Conservation (phyloP, 2,329 filamentous ascomycete species). For the Zasmidium citrigriseum region DNA sequence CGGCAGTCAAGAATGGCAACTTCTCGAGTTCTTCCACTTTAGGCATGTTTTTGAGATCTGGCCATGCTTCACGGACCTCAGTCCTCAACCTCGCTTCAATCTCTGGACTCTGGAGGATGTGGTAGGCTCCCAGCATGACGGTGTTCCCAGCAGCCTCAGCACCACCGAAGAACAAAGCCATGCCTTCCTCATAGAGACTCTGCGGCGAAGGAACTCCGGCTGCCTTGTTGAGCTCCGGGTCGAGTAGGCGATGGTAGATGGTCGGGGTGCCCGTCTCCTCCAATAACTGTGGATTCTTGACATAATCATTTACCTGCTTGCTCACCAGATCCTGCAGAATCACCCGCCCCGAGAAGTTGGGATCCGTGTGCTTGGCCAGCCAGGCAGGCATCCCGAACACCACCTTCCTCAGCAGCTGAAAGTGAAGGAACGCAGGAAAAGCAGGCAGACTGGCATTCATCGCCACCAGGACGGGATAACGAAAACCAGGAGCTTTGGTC, state of each 20-base stretch:
- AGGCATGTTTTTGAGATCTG: slow-evolving; percentile 5
- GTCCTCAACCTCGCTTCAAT: slow-evolving; percentile 38
- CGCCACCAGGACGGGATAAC: slow-evolving; percentile 44
- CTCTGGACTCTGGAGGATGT: slow-evolving; percentile 40
- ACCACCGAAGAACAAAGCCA: slow-evolving; percentile 50
- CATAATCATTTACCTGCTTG: slow-evolving; percentile 36
- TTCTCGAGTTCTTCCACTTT: slow-evolving; percentile 15
- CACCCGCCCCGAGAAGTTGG: slow-evolving; percentile 40
- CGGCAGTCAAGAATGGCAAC: slow-evolving; percentile 52
- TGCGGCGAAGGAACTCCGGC: slow-evolving; percentile 34
- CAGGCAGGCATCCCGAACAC: slow-evolving; percentile 41
- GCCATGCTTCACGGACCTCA: slow-evolving; percentile 36
- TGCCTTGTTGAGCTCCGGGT: slow-evolving; percentile 35
- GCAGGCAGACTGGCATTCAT: slow-evolving; percentile 41
- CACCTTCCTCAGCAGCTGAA: slow-evolving; percentile 38
- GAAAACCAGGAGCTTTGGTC: slow-evolving; percentile 41
- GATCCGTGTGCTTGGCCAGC: slow-evolving; percentile 39
- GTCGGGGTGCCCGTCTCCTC: slow-evolving; percentile 39
- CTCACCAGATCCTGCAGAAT: slow-evolving; percentile 39
- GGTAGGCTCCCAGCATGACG: slow-evolving; percentile 43
- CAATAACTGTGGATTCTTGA: slow-evolving; percentile 33
- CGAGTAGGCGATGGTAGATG: slow-evolving; percentile 40
- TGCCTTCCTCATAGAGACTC: slow-evolving; percentile 47
- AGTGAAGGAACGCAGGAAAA: slow-evolving; percentile 44
- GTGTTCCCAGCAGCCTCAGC: slow-evolving; percentile 48